phyloP scores from a whole-genome alignment of 495 filamentous ascomycete genomes.

The Penicillium lividum region DNA sequence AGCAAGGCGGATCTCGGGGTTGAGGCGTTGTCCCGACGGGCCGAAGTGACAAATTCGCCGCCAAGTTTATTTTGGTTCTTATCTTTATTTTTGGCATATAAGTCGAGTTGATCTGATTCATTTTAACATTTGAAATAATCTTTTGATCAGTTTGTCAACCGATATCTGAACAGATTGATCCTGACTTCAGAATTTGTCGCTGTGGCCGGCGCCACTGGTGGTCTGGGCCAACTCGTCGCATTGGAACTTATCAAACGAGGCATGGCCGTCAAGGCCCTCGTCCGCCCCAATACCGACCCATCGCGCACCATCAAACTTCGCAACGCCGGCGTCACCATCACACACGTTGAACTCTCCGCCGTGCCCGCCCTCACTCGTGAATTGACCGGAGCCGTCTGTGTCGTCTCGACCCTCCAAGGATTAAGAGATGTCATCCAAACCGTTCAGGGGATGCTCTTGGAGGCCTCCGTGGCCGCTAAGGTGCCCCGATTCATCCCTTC shows the following conservation, averaged over 20 bases:
- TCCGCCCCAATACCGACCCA: conserved; percentile 18
- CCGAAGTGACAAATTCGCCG: too few species aligned
- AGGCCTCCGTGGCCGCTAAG: conserved; percentile 16
- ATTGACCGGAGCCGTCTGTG: conserved; percentile 7
- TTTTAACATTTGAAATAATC: too few species aligned
- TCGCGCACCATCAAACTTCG: conserved; percentile 15
- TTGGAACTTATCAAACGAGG: conserved; percentile 12
- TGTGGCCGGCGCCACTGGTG: conserved; percentile 17
- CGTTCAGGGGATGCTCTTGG: conserved; percentile 10
- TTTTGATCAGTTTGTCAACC: too few species aligned
- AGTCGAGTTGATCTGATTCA: too few species aligned
- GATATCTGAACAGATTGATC: too few species aligned
- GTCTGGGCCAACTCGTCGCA: conserved; percentile 15
- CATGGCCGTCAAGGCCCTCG: conserved; percentile 20
- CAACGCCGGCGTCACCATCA: conserved; percentile 8
- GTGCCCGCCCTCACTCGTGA: conserved; percentile 12
- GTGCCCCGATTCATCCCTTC: conserved; percentile 16
- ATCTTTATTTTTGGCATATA: too few species aligned
- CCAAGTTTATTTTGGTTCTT: too few species aligned
- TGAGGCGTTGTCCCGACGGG: too few species aligned
- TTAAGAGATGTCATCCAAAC: conserved; percentile 14
- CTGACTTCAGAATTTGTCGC: conserved; percentile 14
- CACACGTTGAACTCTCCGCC: conserved; percentile 7
- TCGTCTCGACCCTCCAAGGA: conserved; percentile 16
- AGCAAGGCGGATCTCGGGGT: too few species aligned